Evolutionary conservation across 1,139 yeast genomes (phyloP), one percentile per base, ranked within the genome.

Genomic region (Sugiyamaella paludigena): DNA sequence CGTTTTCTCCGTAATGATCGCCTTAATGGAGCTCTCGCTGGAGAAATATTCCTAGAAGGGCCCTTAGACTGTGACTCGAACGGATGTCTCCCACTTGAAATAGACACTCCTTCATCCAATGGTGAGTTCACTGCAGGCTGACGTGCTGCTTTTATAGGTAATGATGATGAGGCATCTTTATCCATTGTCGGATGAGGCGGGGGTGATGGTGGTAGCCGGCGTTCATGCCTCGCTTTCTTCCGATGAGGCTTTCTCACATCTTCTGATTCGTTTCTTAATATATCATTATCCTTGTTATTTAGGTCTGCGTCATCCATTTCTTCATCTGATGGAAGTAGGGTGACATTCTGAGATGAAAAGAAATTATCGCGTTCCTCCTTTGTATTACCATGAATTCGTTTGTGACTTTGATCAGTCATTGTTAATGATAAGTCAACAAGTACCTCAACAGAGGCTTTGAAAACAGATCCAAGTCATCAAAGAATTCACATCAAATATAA

Each of bases 341-440:
- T 19, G 24, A 19, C 36, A 35, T 49, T 50, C 42, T 54, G 57
- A 15, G 56, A 40, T 13, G 40, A 29, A 36, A 54, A 52, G 35
- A 53, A 54, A 12, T 49, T 49, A 27, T 50, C 47, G 9, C 47
- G 49, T 10, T 53, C 51, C 31, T 40, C 42, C 28, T 31, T 43
- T 11, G 43, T 45, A 9, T 39, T 43, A 11, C 55, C 55, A 37
- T 52, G 55, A 7, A 50, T 34, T 28, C 45, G 41, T 19, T 33
- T 12, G 11, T 10, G 15, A 9, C 15, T 29, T 30, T 16, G 9
- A 13, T 39, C 32, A 16, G 35, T 13, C 43, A 39, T 39, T 12
- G 26, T 11, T 38, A 30, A 24, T 32, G 11, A 36, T 19, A 28
- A 30, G n/a, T 19, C 15, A 36, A 19, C 3, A 19, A 19, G 5